Base-by-base conservation (phyloP, 2,329 filamentous ascomycete species). In the Colletotrichum chrysophilum region DNA sequence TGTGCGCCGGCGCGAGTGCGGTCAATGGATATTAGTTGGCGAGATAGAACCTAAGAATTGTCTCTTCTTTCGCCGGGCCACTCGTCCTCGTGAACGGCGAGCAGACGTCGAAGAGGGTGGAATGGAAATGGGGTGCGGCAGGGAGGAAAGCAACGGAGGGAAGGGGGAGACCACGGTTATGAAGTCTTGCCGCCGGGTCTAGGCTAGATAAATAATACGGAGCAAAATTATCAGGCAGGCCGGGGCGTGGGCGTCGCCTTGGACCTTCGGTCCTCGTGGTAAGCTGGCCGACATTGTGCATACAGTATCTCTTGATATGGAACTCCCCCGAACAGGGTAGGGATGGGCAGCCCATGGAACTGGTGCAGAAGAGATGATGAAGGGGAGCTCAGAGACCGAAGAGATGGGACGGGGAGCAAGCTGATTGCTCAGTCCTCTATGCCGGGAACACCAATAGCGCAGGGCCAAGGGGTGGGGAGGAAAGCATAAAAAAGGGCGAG, bases 131-230 rank as follows among this genome's bases (percentile, higher is more conserved):
- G 55, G 65, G 43, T 12, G 30, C 34, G 24, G 36, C 36, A 70
- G 38, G 69, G 55, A 74, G 56, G 26, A 43, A 16, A 32, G 26
- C 7, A 24, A 24, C 21, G 24, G 28, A 73, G 34, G 9, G 60
- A 60, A 28, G 64, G 7, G 43, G 65, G 7, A 16, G 28, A 13
- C 6, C 4, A 30, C 26, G 18, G 7, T 32, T 32, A 32, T 55
- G 32, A 76, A 34, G 66, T 38, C 55, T 36, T n/a, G 2, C 60
- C 4, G 34, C 60, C 16, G 76, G 76, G 76, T 61, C 61, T 26
- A 24, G 64, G 68, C 75, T 30, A 65, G 65, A 71, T 75, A 78
- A 75, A 77, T 77, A 66, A 67, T 65, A 64, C 26, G 43, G 52
- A 69, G 55, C 43, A 30, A 52, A n/a, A 68, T 21, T n/a, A 58